A percentile compares a stretch with the other conserved stretches of the same genome.
Conservation (phyloP, 73 alveolate genomes). For the Tetrahymena malaccensis region DNA sequence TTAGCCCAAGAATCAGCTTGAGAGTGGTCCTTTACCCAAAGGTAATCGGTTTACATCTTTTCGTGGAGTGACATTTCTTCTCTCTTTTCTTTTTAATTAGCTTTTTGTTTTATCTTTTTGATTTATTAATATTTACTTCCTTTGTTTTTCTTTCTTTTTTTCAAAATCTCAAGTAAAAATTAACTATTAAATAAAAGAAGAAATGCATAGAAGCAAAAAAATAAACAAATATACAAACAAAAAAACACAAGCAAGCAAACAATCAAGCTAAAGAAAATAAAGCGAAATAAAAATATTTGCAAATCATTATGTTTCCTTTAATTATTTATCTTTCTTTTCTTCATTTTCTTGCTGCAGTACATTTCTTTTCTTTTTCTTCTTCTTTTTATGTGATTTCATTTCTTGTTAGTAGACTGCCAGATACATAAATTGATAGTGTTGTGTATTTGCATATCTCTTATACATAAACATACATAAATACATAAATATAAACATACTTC, state of each 20-base stretch:
- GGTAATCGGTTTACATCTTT: slow-evolving; percentile 38
- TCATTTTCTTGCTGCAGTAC: not conserved
- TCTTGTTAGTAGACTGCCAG: not conserved
- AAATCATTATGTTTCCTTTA: not conserved
- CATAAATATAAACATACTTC: not conserved
- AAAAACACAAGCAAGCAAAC: too few species aligned
- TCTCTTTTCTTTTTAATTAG: slow-evolving; percentile 14
- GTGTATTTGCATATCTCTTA: not conserved
- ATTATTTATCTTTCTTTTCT: not conserved
- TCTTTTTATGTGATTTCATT: not conserved
- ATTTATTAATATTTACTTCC: not conserved
- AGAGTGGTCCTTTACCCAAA: slow-evolving; percentile 37
- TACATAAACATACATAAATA: too few species aligned
- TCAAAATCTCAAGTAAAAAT: not conserved
- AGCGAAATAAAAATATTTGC: not conserved
- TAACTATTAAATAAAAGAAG: not conserved
- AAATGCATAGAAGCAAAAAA: not conserved
- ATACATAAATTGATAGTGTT: not conserved
- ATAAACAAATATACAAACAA: not conserved
- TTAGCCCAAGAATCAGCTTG: slow-evolving; percentile 28
- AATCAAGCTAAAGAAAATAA: not conserved
- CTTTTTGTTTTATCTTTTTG: not conserved
- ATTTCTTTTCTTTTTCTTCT: not conserved
- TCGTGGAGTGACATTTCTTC: slow-evolving; percentile 34
- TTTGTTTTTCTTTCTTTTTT: not conserved